These are phyloP conservation scores for Mycena filopes DNA, from an alignment of 768 basidiomycete genomes.

Conservation along the genomic window DNA sequence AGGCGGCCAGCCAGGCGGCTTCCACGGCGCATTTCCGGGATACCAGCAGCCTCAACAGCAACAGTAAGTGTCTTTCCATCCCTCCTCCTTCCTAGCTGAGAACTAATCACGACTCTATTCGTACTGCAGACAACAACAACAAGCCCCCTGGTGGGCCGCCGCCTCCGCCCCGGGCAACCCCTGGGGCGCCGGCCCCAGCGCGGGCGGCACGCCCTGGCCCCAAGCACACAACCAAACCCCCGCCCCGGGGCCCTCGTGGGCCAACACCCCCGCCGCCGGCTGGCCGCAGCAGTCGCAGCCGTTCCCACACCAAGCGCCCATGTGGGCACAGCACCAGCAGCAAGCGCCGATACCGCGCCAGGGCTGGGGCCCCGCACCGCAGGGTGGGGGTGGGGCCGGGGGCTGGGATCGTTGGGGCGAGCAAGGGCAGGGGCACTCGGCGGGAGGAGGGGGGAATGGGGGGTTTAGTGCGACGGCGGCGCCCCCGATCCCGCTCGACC, in stretches of 20 bases:
- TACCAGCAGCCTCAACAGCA: slow-evolving; percentile 11
- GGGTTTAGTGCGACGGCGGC: slow-evolving; percentile 27
- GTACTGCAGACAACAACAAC: neutral
- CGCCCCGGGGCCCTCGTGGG: slow-evolving; percentile 11
- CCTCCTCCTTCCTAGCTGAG: no score
- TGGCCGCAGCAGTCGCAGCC: neutral
- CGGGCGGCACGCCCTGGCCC: slow-evolving; percentile 1
- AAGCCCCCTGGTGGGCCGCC: neutral
- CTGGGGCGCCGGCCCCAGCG: neutral
- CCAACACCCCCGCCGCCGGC: slow-evolving; percentile 19
- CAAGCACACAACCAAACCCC: no score
- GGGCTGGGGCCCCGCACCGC: slow-evolving; percentile 25
- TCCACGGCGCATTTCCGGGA: slow-evolving; percentile 18
- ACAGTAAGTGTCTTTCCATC: neutral
- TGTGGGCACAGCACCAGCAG: neutral
- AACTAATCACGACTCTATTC: no score
- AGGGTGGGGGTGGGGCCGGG: neutral
- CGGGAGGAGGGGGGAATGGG: neutral
- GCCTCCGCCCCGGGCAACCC: neutral
- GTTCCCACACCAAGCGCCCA: neutral
- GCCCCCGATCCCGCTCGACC: slow-evolving; percentile 15
- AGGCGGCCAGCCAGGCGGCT: slow-evolving; percentile 11
- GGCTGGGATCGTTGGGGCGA: slow-evolving; percentile 12
- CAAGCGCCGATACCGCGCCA: slow-evolving; percentile 22
- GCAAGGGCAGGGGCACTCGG: slow-evolving; percentile 7